These are phyloP conservation scores for Lyophyllum shimeji DNA, from an alignment of 768 basidiomycete species.

Conservation along the genomic window DNA sequence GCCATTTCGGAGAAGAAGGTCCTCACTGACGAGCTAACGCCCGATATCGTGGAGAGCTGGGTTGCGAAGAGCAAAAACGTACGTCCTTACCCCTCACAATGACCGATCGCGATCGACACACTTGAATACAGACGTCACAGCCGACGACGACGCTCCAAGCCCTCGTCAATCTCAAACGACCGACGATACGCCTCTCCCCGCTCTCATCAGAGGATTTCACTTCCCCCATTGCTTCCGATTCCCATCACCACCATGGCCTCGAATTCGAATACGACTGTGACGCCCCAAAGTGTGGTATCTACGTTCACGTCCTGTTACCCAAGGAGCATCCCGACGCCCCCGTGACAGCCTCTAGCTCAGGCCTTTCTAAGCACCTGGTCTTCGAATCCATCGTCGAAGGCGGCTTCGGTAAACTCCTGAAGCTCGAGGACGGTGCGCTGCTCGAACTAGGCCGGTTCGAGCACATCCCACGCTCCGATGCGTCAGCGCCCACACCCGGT, in stretches of 20 bases:
- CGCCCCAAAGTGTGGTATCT: conserved; percentile 79
- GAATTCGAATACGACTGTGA: conserved; percentile 95
- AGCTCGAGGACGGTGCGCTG: conserved; percentile 73
- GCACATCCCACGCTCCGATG: conserved; percentile 25
- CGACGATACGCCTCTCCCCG: conserved; percentile 77
- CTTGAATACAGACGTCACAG: conserved; percentile 56
- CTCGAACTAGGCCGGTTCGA: conserved; percentile 83
- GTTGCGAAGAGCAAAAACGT: conserved; percentile 88
- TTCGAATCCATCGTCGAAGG: conserved; percentile 73
- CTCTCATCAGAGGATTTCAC: conserved; percentile 46
- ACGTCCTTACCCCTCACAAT: conserved; percentile 21
- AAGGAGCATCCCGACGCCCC: conserved; percentile 60
- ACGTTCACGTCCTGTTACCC: conserved; percentile 72
- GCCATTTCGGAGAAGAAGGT: conserved; percentile 59
- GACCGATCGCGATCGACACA: conserved; percentile 3
- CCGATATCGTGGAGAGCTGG: conserved; percentile 82
- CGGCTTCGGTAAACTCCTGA: conserved; percentile 77
- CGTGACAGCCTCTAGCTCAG: conserved; percentile 29
- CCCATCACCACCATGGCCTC: conserved; percentile 64
- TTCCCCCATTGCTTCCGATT: conserved; percentile 36
- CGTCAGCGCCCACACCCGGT: conserved; percentile 19
- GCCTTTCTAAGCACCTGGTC: conserved; percentile 49
- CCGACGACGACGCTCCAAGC: conserved; percentile 94
- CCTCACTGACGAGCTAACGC: conserved; percentile 70
- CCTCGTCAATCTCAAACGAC: conserved; percentile 91